Evolutionary conservation across 805 yeast species (phyloP).

Genomic region (Lipomyces starkeyi): DNA sequence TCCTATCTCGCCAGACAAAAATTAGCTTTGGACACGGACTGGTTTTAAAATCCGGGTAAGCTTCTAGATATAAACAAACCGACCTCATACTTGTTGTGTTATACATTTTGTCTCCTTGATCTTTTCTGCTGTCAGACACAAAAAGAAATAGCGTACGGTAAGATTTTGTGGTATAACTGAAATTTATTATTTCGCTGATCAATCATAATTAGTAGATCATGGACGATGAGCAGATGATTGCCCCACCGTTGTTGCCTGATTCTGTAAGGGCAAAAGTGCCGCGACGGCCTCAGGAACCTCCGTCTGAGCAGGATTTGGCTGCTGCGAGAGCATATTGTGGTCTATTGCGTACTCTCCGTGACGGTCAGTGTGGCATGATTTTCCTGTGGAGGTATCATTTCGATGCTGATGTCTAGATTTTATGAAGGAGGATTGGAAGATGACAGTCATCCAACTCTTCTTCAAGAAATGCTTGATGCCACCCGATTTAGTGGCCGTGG

Average conservation of each 20-base stretch:
- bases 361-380: neutral
- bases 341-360: neutral
- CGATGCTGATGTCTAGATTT: neutral
- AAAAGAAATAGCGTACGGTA: no score
- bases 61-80: no score
- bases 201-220: no score
- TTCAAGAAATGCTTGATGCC: conserved; percentile 1
- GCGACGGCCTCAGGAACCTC: neutral
- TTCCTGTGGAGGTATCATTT: neutral
- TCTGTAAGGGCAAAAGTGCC: neutral
- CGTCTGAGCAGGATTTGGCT: neutral
- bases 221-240: neutral
- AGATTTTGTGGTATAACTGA: no score
- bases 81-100: no score
- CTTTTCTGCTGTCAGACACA: no score
- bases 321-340: neutral
- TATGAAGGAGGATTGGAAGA: conserved; percentile 3
- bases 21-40: no score
- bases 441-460: neutral
- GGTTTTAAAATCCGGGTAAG: no score
- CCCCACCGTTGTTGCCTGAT: neutral
- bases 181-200: no score
- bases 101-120: no score
- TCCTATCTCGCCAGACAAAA: neutral
- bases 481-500: neutral